These are phyloP conservation scores for Ophiostoma quercus DNA, from an alignment of 2,329 filamentous ascomycete species.

Conservation along the genomic window DNA sequence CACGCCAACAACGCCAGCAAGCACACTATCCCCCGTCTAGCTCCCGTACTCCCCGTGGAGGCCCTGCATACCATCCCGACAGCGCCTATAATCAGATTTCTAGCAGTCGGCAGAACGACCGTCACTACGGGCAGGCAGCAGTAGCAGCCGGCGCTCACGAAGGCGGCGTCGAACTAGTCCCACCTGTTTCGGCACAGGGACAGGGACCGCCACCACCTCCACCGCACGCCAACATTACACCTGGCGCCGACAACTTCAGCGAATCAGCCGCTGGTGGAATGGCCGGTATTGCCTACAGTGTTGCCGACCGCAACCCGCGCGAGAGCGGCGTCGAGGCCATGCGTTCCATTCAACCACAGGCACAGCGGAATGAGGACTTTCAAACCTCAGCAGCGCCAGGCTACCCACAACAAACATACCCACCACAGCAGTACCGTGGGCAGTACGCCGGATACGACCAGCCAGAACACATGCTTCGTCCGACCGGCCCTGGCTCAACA, in stretches of 20 bases:
- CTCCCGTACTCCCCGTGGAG: constrained; percentile 20
- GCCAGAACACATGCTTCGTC: constrained; percentile 22
- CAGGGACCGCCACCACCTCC: constrained; percentile 26
- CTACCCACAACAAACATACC: constrained; percentile 31
- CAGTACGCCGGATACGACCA: constrained; percentile 24
- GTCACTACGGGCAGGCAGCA: constrained; percentile 22
- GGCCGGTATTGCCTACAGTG: constrained; percentile 60
- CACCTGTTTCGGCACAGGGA: neutral
- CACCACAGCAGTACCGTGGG: constrained; percentile 28
- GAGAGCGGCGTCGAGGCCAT: constrained; percentile 62
- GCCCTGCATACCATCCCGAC: constrained; percentile 36
- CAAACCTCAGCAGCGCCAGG: constrained; percentile 12
- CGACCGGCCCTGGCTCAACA: constrained; percentile 21
- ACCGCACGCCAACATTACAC: constrained; percentile 45
- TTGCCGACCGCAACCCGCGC: constrained; percentile 59
- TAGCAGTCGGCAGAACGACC: constrained; percentile 33
- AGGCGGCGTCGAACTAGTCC: neutral
- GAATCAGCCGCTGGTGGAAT: constrained; percentile 59
- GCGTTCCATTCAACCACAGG: constrained; percentile 35
- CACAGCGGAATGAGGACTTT: neutral
- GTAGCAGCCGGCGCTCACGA: neutral
- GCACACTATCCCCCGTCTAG: constrained; percentile 27
- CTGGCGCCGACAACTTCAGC: constrained; percentile 63
- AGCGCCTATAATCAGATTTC: constrained; percentile 33
- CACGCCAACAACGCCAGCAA: constrained; percentile 25